These are phyloP conservation scores for Xerophyta viscosa DNA, from an alignment of 106 monocot species.

Conservation along the genomic window DNA sequence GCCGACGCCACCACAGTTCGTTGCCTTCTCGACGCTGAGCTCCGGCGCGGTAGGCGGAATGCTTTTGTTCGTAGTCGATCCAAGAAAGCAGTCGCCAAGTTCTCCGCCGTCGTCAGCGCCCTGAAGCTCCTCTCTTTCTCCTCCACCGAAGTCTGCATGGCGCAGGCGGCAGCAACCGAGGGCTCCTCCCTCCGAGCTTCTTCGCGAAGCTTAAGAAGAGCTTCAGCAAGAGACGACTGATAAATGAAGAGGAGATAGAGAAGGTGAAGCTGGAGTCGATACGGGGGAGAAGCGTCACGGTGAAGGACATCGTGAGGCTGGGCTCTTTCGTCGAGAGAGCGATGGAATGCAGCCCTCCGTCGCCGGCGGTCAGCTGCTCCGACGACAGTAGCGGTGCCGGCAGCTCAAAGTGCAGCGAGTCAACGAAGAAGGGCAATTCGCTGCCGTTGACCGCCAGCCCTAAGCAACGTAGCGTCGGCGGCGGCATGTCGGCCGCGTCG, in stretches of 20 bases:
- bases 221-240: slow-evolving; percentile 4
- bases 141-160: neutral
- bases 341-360: neutral
- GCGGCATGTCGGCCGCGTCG: neutral
- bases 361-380: slow-evolving; percentile 8
- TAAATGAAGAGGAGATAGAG: neutral
- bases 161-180: neutral
- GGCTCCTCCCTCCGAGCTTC: slow-evolving; percentile 5
- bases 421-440: no score
- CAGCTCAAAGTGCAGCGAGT: slow-evolving; percentile 5
- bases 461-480: neutral
- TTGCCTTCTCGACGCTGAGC: neutral
- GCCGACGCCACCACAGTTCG: neutral
- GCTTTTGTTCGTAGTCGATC: neutral
- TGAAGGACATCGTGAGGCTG: slow-evolving; percentile 19
- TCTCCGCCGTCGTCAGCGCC: neutral
- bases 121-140: neutral
- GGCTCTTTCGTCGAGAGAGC: slow-evolving; percentile 5
- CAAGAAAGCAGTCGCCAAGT: neutral
- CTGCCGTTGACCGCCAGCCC: no score
- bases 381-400: slow-evolving; percentile 5
- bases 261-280: no score
- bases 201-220: slow-evolving; percentile 8
- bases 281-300: neutral
- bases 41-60: neutral